phyloP scores from a whole-genome alignment of 495 filamentous ascomycete genomes.

The Pseudotulostoma volvatum region DNA sequence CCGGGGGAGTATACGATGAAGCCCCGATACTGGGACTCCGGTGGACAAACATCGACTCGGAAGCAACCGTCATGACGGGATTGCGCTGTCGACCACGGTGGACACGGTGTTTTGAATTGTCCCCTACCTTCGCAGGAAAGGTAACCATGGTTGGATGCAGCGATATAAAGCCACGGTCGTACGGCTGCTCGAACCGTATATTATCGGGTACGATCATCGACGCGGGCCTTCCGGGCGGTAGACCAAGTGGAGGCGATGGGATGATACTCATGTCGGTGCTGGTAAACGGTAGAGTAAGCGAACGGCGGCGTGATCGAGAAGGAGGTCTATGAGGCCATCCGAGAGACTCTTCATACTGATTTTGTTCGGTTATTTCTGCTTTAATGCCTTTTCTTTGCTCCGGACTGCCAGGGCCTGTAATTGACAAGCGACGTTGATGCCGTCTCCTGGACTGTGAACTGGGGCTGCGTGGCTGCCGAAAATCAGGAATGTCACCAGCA shows the following conservation, averaged over 20 bases:
- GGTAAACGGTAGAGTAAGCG: background rate
- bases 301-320: background rate
- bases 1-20: too few species aligned
- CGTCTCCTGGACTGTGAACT: background rate
- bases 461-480: background rate
- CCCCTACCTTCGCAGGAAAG: constrained; percentile 4
- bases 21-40: constrained; percentile 5
- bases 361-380: background rate
- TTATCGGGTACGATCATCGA: too few species aligned
- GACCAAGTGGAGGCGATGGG: too few species aligned
- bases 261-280: too few species aligned
- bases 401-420: background rate
- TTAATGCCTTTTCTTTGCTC: background rate
- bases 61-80: constrained; percentile 6
- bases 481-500: background rate
- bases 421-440: background rate
- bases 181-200: too few species aligned
- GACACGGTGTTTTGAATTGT: constrained; percentile 14
- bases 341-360: background rate
- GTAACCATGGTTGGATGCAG: background rate
- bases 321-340: background rate
- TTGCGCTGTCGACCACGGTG: constrained; percentile 10
- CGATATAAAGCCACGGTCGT: background rate
- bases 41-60: constrained; percentile 7
- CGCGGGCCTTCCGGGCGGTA: too few species aligned